Base-by-base conservation (phyloP, 305 asterid species). In the Nicotiana rustica region DNA sequence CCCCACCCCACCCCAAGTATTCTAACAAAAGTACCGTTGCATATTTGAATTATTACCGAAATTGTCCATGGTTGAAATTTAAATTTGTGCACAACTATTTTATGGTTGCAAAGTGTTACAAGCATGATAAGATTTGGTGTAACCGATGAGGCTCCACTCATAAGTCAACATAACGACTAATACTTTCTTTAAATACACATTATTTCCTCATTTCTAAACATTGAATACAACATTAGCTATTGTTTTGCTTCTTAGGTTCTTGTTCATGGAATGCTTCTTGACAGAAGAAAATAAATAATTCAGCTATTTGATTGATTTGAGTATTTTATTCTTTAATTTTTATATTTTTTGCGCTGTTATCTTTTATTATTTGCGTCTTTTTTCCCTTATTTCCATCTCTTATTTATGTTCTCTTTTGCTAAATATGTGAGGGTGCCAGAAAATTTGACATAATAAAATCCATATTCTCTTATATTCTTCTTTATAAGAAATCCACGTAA, bases 101-200 rank as follows among this genome's bases (percentile, higher is more conserved):
- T 70, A 41, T 70, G 47, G 19, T 49, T 52, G 8, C 44, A 7
- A 73, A 49, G 56, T 75, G 29, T 31, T 52, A 52, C 47, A 55
- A 75, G 47, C 66, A 76, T 55, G 80, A 76, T 76, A 55, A 55
- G 5, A 10, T 29, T 75, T 13, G 65, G 17, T 52, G 65, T 31
- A 73, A 55, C 47, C 29, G 17, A 29, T 75, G 47, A 52, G 0
- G 25, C 44, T 33, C 71, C 49, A 33, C 13, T 29, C n/a, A 7
- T 18, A 67, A 35, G 21, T 67, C 75, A 67, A 33, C 13, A 35
- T 0, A 67, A 35, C 4, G 7, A 67, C 15, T 67, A 29, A 15
- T 41, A 47, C 25, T 52, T 29, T 75, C 18, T 75, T 73, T 73
- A 14, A 71, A 21, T 3, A 49, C 19, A 1, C 25, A 73, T 47